Base-by-base conservation (phyloP, 805 yeast species). In the Priceomyces castillae region DNA sequence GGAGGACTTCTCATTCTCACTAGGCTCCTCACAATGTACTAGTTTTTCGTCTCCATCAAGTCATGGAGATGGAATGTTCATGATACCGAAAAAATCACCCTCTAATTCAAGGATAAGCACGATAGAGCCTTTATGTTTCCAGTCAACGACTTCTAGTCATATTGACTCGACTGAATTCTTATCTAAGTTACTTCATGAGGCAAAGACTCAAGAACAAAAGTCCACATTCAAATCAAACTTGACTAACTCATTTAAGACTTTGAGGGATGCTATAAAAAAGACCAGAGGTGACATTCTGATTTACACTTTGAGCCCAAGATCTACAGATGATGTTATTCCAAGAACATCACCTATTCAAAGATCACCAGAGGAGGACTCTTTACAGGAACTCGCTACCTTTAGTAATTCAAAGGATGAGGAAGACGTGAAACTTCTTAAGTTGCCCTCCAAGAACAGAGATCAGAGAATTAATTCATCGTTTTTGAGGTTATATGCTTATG, bases 391-490 rank as follows among this genome's bases (percentile, higher is more conserved):
- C 20, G 41, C 44, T 3, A 52, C 56, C 1, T 54, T 47, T 36
- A 47, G 46, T 16, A 23, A 34, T 25, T 26, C 48, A 5, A n/a
- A 20, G 19, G 31, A 34, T 20, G 37, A 16, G 31, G 46, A 19
- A 12, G 40, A 41, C 22, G 15, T 30, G 15, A 4, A 26, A 18
- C 3, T 34, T 34, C 1, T 25, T 15, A 19, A 28, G 15, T 14
- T 25, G 11, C 37, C 26, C 2, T 40, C 37, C 11, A 49, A 44
- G 33, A 61, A 59, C 44, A 62, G 83, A 45, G 82, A 78, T 45
- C 69, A 73, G 28, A 64, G 84, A 42, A 66, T 78, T 35, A 80
- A 80, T 52, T 61, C 78, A 6, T 59, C 61, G 25, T 79, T 79
- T 45, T 56, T 80, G 18, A 59, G 75, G 42, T 59, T 76, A 30